Evolutionary conservation across 2,329 filamentous ascomycete genomes (phyloP).

Genomic region (Beauveria caledonica): DNA sequence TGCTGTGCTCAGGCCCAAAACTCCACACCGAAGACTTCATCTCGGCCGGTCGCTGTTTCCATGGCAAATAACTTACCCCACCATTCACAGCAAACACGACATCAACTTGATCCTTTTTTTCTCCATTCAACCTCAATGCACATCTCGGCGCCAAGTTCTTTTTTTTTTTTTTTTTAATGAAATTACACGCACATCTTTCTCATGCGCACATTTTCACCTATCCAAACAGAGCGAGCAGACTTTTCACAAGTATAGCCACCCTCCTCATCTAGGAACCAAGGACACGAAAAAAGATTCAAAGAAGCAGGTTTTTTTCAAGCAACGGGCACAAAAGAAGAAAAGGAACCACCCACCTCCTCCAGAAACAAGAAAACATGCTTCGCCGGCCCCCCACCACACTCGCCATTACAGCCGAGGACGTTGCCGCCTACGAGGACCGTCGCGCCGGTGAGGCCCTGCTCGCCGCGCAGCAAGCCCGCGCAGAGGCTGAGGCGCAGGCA

Average conservation of each 20-base stretch:
- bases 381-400: constrained; percentile 61
- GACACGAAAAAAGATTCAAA: neutral
- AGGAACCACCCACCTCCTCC: neutral
- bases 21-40: neutral
- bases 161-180: too few species aligned
- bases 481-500: constrained; percentile 16
- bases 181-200: neutral
- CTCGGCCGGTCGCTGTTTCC: neutral
- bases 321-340: too few species aligned
- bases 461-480: constrained; percentile 24
- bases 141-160: neutral
- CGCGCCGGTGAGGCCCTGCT: constrained; percentile 36
- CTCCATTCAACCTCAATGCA: neutral
- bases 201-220: neutral
- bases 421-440: constrained; percentile 61
- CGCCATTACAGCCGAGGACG: constrained; percentile 59
- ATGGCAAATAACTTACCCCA: neutral
- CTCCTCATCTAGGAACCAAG: too few species aligned
- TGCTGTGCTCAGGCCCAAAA: neutral
- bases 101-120: neutral
- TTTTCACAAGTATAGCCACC: too few species aligned
- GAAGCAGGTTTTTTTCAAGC: neutral
- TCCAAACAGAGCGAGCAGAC: too few species aligned
- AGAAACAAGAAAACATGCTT: constrained; percentile 40
- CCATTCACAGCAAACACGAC: constrained; percentile 1